These are phyloP conservation scores for Picea glauca DNA, from an alignment of 75 land plant genomes.

Conservation along the genomic window DNA sequence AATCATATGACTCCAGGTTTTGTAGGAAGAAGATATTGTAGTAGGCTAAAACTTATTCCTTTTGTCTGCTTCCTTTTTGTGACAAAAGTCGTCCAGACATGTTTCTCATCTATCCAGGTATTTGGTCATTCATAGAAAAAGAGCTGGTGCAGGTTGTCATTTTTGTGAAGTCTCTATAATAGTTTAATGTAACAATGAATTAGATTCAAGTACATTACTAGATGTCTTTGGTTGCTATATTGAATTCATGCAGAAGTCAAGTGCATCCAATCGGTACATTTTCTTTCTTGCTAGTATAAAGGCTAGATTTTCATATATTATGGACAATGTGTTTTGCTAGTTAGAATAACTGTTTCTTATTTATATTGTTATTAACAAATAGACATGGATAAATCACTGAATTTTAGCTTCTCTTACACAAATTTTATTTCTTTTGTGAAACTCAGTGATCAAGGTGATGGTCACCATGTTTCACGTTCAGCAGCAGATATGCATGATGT, in stretches of 20 bases:
- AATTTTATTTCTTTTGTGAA: neutral
- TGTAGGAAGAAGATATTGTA: neutral
- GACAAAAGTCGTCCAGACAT: neutral
- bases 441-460: constrained; percentile 56
- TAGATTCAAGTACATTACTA: neutral
- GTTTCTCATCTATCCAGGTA: neutral
- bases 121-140: neutral
- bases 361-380: neutral
- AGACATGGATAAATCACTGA: neutral
- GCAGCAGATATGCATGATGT: constrained; percentile 81
- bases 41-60: neutral
- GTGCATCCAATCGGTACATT: neutral
- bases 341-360: neutral
- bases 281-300: neutral
- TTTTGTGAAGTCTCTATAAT: neutral
- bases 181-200: neutral
- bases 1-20: neutral
- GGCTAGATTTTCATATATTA: neutral
- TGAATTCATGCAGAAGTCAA: neutral
- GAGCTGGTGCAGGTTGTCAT: neutral
- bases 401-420: neutral
- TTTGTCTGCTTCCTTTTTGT: neutral
- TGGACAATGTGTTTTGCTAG: neutral
- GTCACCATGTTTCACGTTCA: constrained; percentile 27
- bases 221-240: neutral